A percentile compares a stretch with the other conserved stretches of the same genome.
Evolutionary conservation across 345 rosid species (phyloP).

Genomic region (Linum lewisii): DNA sequence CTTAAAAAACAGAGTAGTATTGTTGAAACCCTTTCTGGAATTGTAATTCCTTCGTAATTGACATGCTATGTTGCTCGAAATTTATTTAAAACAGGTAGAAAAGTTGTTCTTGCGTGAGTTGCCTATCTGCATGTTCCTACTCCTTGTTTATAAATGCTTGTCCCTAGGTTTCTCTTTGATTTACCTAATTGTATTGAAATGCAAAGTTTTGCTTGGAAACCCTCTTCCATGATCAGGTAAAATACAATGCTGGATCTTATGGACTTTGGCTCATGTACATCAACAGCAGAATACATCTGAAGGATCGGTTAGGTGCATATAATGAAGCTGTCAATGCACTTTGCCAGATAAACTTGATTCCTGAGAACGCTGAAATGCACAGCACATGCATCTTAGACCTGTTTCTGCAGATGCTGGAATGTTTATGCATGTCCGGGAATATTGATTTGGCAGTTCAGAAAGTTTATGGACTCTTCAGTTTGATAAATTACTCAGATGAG

Average conservation of each 20-base stretch:
- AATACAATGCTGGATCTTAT: slow-evolving; percentile 53
- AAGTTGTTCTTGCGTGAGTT: neutral
- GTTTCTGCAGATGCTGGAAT: slow-evolving; percentile 80
- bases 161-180: neutral
- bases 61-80: neutral
- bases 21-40: neutral
- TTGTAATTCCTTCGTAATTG: neutral
- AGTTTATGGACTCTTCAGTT: slow-evolving; percentile 32
- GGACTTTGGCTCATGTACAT: slow-evolving; percentile 85
- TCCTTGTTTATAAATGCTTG: neutral
- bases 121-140: neutral
- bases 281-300: slow-evolving; percentile 64
- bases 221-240: slow-evolving; percentile 49
- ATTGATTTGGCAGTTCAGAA: slow-evolving; percentile 49
- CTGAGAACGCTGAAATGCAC: slow-evolving; percentile 27
- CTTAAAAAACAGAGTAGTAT: neutral
- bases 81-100: neutral
- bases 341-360: slow-evolving; percentile 35
- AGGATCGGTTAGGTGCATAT: slow-evolving; percentile 60
- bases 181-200: slow-evolving; percentile 5
- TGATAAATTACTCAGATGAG: slow-evolving; percentile 46
- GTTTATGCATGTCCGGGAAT: slow-evolving; percentile 69
- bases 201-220: slow-evolving; percentile 32
- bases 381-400: slow-evolving; percentile 85
- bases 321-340: slow-evolving; percentile 60